Base-by-base conservation (phyloP, 208 protist species). In the Leishmania tropica region DNA sequence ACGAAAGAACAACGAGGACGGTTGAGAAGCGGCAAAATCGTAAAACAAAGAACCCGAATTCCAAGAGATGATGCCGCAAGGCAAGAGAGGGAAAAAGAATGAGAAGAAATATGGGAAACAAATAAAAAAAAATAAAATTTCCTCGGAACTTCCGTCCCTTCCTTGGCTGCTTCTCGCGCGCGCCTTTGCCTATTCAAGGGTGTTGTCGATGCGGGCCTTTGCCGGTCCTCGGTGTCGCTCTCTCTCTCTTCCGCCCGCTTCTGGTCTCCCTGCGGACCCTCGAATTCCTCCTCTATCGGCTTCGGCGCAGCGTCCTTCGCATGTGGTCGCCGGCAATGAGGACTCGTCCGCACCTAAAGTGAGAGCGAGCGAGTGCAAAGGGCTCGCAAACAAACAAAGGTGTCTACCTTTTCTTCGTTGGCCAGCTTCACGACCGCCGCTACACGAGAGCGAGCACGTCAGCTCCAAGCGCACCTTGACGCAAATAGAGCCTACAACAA, bases 31-130 rank as follows among this genome's bases (percentile, higher is more conserved):
- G 4, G 6, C 13, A 15, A 42, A 31, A 6, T 24, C 35, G 5
- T 10, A 4, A 35, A 40, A 10, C 13, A 15, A 19, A 35, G 60
- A 65, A 65, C 8, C n/a, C 60, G 10, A 68, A 19, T 42, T 42
- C 64, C 64, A 40, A 6, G 64, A 68, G 64, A 40, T 82, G n/a
- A 3, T 48, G 48, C 10, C 4, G 70, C 0, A 77, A 6, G 72
- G 58, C 28, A 24, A 83, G 3, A 60, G 47, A 60, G 11, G 47
- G 42, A 85, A 48, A n/a, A 48, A n/a, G 65, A 79, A 76, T 79
- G n/a, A 65, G 37, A 58, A 54, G 76, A 56, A 67, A 42, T 21
- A 65, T 15, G 72, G 60, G 6, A 60, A 7, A 10, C 35, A 47
- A 21, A 0, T 31, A n/a, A 19, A 17, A 68, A 6, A 40, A 19